phyloP scores from a whole-genome alignment of 768 basidiomycete genomes.

The Suillus ampliporus region DNA sequence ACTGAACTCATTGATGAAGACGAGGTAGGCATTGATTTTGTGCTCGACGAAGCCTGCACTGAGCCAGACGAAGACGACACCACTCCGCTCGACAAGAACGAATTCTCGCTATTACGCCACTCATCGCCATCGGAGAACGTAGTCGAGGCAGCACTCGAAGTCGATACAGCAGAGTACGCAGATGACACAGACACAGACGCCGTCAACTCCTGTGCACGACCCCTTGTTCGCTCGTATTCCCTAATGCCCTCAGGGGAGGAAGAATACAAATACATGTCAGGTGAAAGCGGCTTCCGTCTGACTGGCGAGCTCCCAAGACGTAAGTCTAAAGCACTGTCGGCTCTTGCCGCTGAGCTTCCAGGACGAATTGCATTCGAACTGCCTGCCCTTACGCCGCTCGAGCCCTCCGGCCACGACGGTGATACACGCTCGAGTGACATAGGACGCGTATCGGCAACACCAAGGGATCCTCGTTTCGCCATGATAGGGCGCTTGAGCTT shows the following conservation, averaged over 20 bases:
- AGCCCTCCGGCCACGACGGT: slow-evolving; percentile 1
- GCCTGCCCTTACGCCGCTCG: background rate
- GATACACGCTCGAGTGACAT: slow-evolving; percentile 1
- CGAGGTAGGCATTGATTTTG: background rate
- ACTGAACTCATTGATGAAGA: background rate
- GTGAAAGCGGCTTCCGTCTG: background rate
- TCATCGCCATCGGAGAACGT: slow-evolving; percentile 22
- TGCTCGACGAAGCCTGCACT: slow-evolving; percentile 4
- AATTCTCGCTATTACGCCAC: slow-evolving; percentile 1
- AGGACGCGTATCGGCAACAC: slow-evolving; percentile 6
- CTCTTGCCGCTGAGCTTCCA: slow-evolving; percentile 3
- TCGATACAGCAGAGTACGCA: slow-evolving; percentile 31
- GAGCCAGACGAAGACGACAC: slow-evolving; percentile 1
- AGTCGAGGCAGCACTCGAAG: slow-evolving; percentile 9
- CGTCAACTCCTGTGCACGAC: slow-evolving; percentile 21
- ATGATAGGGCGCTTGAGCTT: slow-evolving; percentile 83
- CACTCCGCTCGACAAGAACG: background rate
- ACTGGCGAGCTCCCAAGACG: background rate
- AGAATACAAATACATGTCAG: background rate
- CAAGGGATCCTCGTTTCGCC: slow-evolving; percentile 59
- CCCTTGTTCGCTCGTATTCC: slow-evolving; percentile 1
- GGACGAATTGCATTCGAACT: slow-evolving; percentile 1
- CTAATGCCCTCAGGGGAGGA: slow-evolving; percentile 1
- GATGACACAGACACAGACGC: slow-evolving; percentile 36
- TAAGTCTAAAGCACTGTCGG: background rate